Evolutionary conservation across 1,139 yeast genomes (phyloP).

Genomic region (Hemisphaericaspora xylofermentans): DNA sequence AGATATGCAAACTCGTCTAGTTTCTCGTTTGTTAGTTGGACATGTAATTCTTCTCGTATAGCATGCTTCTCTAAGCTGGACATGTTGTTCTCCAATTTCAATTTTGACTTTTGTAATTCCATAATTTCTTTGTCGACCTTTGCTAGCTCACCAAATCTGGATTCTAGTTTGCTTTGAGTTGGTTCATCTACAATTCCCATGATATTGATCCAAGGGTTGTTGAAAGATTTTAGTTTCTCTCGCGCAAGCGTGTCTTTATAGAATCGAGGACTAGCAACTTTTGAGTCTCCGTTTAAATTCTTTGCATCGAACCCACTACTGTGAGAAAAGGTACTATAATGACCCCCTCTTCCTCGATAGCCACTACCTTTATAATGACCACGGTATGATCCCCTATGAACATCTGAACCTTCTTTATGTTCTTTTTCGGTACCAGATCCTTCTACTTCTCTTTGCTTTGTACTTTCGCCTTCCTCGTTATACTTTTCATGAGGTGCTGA

Average conservation of each 20-base stretch:
- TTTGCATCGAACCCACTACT: conserved; percentile 1
- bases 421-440: neutral
- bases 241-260: conserved; percentile 11
- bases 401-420: neutral
- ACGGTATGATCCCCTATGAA: conserved; percentile 2
- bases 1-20: conserved; percentile 42
- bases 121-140: conserved; percentile 27
- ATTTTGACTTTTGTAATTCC: conserved; percentile 25
- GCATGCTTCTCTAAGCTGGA: conserved; percentile 29
- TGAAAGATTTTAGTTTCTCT: conserved; percentile 19
- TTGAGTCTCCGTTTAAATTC: neutral
- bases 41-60: conserved; percentile 35
- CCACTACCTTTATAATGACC: conserved; percentile 9
- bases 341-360: conserved; percentile 5
- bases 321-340: conserved; percentile 5
- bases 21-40: conserved; percentile 39
- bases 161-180: conserved; percentile 22
- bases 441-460: neutral
- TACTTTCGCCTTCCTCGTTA: conserved; percentile 1
- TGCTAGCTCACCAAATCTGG: conserved; percentile 19
- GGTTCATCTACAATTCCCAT: conserved; percentile 23
- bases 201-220: conserved; percentile 30
- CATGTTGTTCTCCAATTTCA: conserved; percentile 23
- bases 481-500: neutral
- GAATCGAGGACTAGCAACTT: conserved; percentile 7